Base-by-base conservation (phyloP, 179 eudicot species). In the Patellifolia procumbens region DNA sequence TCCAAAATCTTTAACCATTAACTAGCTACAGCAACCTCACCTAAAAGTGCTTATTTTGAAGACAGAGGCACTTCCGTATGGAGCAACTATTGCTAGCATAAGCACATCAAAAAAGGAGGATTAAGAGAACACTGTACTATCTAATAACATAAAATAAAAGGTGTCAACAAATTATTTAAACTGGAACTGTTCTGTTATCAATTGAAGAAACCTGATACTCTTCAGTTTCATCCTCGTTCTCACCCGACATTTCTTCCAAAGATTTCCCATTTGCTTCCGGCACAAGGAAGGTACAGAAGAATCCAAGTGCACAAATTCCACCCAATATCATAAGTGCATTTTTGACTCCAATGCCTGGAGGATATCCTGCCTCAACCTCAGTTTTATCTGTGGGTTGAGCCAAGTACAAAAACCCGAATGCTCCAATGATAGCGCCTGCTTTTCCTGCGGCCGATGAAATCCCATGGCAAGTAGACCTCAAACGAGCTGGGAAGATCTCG, bases 401-500 rank as follows among this genome's bases (percentile, higher is more conserved):
- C 32, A 71, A 37, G 80, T 78, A 78, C 26, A 78, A 51, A 71
- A 78, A 78, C 70, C 80, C 80, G 55, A 78, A 78, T 5, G 80
- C 80, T 0, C 80, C 80, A 19, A 78, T 10, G 0, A 78, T 78
- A 22, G 80, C 80, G 3, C 80, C 80, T 0, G 80, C 80, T 74
- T 78, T 78, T n/a, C 80, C 80, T 34, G 80, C 76, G 9, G 80
- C 80, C 4, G 80, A n/a, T 0, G 80, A 78, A 0, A 78, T 71
- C 1, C 80, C 80, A 46, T 78, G 80, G 32, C 80, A 78, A 2
- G 80, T 78, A 7, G 80, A 78, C 80, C 80, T 78, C 24, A 78
- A 58, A 15, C 80, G 67, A 19, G 80, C 80, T 1, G 80, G 80
- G 43, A 78, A 78, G 70, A 78, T 78, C 76, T 78, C 80, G 0